A percentile compares a stretch with the other conserved stretches of the same genome.
phyloP scores from a whole-genome alignment of 2,329 filamentous ascomycete species.

The Tolypocladium ovalisporum region DNA sequence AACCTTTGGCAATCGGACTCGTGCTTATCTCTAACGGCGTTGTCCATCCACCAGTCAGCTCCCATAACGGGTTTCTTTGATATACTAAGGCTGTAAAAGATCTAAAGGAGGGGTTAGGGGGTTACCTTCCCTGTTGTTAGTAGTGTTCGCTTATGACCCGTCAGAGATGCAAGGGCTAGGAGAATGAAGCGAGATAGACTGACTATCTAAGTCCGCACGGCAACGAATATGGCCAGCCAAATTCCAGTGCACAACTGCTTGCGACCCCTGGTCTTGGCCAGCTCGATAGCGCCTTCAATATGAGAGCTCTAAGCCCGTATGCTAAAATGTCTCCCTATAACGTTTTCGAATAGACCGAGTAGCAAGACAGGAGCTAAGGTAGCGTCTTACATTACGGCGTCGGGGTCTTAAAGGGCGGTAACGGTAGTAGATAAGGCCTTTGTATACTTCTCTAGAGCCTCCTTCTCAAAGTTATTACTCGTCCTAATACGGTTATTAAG shows the following conservation, averaged over 20 bases:
- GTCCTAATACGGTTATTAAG: conserved; percentile 37
- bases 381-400: conserved; percentile 38
- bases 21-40: too few relatives aligned
- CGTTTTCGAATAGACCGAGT: conserved; percentile 50
- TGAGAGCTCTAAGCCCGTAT: conserved; percentile 52
- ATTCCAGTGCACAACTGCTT: conserved; percentile 41
- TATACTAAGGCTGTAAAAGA: too few relatives aligned
- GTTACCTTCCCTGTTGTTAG: too few relatives aligned
- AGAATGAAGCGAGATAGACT: conserved; percentile 21
- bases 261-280: conserved; percentile 46
- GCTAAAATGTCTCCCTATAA: conserved; percentile 41
- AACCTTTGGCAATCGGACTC: too few relatives aligned
- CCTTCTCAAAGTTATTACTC: conserved; percentile 19
- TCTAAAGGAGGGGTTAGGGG: too few relatives aligned
- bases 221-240: conserved; percentile 45
- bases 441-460: conserved; percentile 41
- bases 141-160: too few relatives aligned
- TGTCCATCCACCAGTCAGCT: too few relatives aligned
- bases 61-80: too few relatives aligned
- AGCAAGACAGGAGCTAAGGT: conserved; percentile 51
- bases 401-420: conserved; percentile 38
- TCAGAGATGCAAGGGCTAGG: too few relatives aligned
- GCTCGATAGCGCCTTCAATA: conserved; percentile 49
- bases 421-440: conserved; percentile 43
- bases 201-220: conserved; percentile 51